phyloP scores from a whole-genome alignment of 129 eudicot species.

The Logfia minima region DNA sequence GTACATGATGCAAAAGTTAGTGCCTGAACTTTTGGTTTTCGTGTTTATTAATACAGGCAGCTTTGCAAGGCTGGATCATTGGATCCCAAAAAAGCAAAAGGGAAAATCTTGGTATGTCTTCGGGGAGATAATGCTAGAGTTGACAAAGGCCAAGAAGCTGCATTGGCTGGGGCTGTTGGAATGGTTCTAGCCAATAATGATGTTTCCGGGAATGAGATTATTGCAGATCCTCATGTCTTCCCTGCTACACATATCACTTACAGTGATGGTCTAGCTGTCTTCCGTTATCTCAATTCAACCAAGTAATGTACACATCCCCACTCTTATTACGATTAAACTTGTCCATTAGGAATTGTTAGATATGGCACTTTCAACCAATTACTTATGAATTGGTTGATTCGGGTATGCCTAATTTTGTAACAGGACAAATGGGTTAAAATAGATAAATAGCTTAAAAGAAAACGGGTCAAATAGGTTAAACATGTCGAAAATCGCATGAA shows the following conservation, averaged over 20 bases:
- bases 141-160: slow-evolving; percentile 85
- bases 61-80: slow-evolving; percentile 71
- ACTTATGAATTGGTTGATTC: neutral
- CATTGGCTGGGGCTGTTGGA: slow-evolving; percentile 83
- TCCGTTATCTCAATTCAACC: slow-evolving; percentile 50
- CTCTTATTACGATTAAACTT: neutral
- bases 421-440: neutral
- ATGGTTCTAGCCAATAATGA: slow-evolving; percentile 76
- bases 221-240: slow-evolving; percentile 88
- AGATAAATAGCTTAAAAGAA: neutral
- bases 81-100: slow-evolving; percentile 65
- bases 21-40: neutral
- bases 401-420: neutral
- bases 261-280: slow-evolving; percentile 59
- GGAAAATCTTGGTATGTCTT: slow-evolving; percentile 83
- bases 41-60: slow-evolving; percentile 42
- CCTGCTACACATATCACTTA: slow-evolving; percentile 85
- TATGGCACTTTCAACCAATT: neutral
- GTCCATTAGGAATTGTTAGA: neutral
- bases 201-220: slow-evolving; percentile 69
- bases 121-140: slow-evolving; percentile 76
- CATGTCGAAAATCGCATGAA: neutral
- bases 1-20: slow-evolving; percentile 4
- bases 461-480: neutral
- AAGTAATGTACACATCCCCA: slow-evolving; percentile 36